These are phyloP conservation scores for Scenedesmus sp. DNA, from an alignment of 163 green algal genomes.

Conservation along the genomic window DNA sequence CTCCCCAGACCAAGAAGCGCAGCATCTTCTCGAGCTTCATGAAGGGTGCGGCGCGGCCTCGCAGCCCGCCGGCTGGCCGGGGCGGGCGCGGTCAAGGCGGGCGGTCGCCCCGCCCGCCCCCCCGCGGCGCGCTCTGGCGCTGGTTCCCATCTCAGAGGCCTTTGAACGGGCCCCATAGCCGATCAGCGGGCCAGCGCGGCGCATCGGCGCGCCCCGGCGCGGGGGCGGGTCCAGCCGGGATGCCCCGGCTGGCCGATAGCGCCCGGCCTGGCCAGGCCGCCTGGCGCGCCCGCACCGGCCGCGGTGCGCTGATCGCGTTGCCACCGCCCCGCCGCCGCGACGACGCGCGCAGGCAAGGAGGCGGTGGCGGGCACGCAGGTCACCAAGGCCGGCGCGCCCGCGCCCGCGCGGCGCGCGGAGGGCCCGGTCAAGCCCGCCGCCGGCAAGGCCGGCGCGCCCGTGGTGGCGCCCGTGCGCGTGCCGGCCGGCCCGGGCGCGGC, in stretches of 20 bases:
- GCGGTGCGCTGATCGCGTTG: neutral
- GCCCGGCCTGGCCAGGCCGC: neutral
- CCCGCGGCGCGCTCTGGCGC: neutral
- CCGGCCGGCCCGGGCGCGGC: too few relatives aligned
- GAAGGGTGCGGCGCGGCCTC: neutral
- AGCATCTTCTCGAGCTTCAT: slow-evolving; percentile 5
- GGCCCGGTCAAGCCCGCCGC: neutral
- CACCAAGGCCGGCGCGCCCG: neutral
- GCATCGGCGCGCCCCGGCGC: too few relatives aligned
- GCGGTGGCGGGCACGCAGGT: neutral
- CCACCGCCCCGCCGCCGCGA: neutral
- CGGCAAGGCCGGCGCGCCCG: too few relatives aligned
- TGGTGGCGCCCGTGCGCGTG: too few relatives aligned
- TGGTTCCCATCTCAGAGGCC: neutral
- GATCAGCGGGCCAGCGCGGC: neutral
- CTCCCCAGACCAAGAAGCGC: neutral
- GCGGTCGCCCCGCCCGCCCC: neutral
- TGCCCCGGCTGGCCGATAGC: neutral
- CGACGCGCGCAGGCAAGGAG: slow-evolving; percentile 17
- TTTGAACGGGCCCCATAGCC: neutral
- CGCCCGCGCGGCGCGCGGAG: neutral
- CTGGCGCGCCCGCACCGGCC: neutral
- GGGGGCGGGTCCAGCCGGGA: too few relatives aligned
- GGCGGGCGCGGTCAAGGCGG: neutral
- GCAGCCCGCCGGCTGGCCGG: neutral